Evolutionary conservation across 163 green algal genomes (phyloP), one percentile per base, ranked within the genome.

Genomic region (Prototheca stagnorum): DNA sequence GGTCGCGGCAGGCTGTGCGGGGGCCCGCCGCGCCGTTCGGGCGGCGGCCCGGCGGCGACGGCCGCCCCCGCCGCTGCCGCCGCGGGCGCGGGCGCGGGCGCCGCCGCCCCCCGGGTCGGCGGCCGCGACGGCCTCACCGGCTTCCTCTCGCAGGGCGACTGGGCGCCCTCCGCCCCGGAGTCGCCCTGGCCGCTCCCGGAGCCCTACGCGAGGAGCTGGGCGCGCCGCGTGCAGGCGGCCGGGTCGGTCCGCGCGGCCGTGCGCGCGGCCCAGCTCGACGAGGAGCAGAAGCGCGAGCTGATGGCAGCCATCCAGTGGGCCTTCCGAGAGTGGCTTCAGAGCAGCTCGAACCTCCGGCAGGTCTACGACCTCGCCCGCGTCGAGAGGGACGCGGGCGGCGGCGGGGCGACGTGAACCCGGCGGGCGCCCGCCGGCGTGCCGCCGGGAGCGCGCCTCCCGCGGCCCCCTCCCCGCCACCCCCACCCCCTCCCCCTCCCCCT

Each of bases 351-450:
- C 47, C 86, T 90, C 52, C 64, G 78, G 12, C 68, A 86, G 50
- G 68, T 92, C 31, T 88, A 88, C 56, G 80, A 93, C 65, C 68
- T 93, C n/a, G 80, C 75, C 3, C 77, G 77, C 14, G 67, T 86
- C 51, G 82, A 93, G 53, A 63, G 71, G 48, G 67, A 76, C n/a
- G 51, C 62, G 17, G 35, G n/a, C n/a, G n/a, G n/a, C n/a, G n/a
- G n/a, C n/a, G n/a, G n/a, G n/a, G n/a, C n/a, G n/a, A n/a, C n/a
- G n/a, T n/a, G n/a, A n/a, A n/a, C n/a, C n/a, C n/a, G n/a, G n/a
- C n/a, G n/a, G n/a, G n/a, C n/a, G n/a, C n/a, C n/a, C n/a, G n/a
- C n/a, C n/a, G n/a, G n/a, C n/a, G n/a, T n/a, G n/a, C n/a, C n/a
- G n/a, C n/a, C n/a, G n/a, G n/a, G n/a, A n/a, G n/a, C n/a, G n/a